phyloP scores from a whole-genome alignment of 2,329 filamentous ascomycete genomes.

The Zymoseptoria crescenta region DNA sequence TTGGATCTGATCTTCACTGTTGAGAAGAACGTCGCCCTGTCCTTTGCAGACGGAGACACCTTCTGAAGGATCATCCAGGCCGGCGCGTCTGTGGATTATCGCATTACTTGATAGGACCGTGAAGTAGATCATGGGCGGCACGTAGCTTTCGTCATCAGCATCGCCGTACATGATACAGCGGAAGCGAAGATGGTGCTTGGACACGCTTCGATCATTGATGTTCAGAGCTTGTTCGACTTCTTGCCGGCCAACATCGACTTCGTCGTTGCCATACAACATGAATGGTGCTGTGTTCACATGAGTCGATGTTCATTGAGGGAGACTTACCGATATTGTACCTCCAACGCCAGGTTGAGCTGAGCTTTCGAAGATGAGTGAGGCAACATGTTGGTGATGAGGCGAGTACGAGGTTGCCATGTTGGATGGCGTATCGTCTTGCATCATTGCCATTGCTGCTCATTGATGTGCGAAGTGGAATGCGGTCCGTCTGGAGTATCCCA shows the following conservation, averaged over 20 bases:
- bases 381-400: neutral
- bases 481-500: neutral
- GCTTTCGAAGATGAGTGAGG: slow-evolving; percentile 6
- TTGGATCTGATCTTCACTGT: slow-evolving; percentile 36
- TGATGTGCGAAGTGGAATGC: neutral
- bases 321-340: neutral
- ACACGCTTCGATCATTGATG: slow-evolving; percentile 32
- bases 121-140: slow-evolving; percentile 42
- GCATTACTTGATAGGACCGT: slow-evolving; percentile 40
- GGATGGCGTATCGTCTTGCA: slow-evolving; percentile 7
- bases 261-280: slow-evolving; percentile 10
- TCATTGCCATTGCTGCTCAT: neutral
- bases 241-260: slow-evolving; percentile 26
- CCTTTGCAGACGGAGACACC: slow-evolving; percentile 22
- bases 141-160: slow-evolving; percentile 22
- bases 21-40: slow-evolving; percentile 35
- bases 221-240: slow-evolving; percentile 18
- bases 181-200: slow-evolving; percentile 39
- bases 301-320: neutral
- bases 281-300: neutral
- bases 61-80: slow-evolving; percentile 20
- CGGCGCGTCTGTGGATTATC: slow-evolving; percentile 30
- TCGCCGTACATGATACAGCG: slow-evolving; percentile 42
- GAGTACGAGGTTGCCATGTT: slow-evolving; percentile 12
- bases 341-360: slow-evolving; percentile 5